Conservation (phyloP, 2,329 filamentous ascomycete species). For the Cadophora malorum region DNA sequence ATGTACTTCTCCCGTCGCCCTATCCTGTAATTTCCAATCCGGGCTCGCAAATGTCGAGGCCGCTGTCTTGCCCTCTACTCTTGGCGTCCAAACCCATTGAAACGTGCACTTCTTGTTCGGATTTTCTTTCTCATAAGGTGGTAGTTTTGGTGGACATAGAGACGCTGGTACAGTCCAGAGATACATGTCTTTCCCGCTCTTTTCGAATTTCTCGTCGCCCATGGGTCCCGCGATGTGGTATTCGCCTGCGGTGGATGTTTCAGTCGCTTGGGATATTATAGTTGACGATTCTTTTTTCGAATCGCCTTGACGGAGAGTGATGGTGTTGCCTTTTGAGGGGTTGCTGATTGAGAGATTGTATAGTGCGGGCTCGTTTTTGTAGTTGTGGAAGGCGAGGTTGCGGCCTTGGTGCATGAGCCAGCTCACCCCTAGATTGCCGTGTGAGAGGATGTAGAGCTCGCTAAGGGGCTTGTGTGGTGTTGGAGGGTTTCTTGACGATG, state of each 20-base stretch:
- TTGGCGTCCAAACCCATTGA: background rate
- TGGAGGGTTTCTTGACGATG: background rate
- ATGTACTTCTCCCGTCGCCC: conserved; percentile 15
- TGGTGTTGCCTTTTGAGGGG: background rate
- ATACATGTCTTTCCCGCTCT: background rate
- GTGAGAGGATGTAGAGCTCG: conserved; percentile 12
- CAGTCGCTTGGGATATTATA: background rate
- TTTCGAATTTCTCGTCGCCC: background rate
- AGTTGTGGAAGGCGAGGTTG: conserved; percentile 10
- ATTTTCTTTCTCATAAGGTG: background rate
- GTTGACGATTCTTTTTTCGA: background rate
- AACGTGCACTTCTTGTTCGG: background rate
- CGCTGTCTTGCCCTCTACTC: background rate
- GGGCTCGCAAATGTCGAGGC: background rate
- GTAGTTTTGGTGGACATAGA: conserved; percentile 4
- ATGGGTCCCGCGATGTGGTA: background rate
- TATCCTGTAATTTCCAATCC: conserved; percentile 16
- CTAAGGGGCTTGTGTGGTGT: conserved; percentile 1
- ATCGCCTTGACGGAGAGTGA: background rate
- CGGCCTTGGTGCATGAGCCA: conserved; percentile 7
- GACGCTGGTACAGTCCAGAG: background rate
- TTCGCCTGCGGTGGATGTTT: background rate
- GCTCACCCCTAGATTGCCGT: background rate
- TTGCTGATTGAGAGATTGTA: conserved; percentile 8
- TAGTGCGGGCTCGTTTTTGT: conserved; percentile 9